Conservation (phyloP, 2,329 filamentous ascomycete species). For the Penicillium sp. region DNA sequence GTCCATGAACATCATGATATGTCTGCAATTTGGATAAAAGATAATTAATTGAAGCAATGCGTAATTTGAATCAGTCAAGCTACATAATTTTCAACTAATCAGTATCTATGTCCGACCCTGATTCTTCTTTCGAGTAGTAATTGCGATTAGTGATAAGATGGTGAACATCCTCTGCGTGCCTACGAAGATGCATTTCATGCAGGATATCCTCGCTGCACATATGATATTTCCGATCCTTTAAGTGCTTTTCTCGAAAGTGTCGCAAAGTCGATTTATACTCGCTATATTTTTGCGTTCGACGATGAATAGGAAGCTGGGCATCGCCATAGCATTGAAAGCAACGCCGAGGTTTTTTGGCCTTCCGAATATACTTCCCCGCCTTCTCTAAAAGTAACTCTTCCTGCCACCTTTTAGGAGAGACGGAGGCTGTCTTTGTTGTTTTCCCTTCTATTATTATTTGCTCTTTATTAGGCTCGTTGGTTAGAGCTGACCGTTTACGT, state of each 20-base stretch:
- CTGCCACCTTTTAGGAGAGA: neutral
- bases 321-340: constrained; percentile 18
- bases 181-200: constrained; percentile 20
- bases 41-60: too few relatives aligned
- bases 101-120: neutral
- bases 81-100: neutral
- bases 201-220: constrained; percentile 15
- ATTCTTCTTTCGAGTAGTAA: neutral
- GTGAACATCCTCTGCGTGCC: constrained; percentile 15
- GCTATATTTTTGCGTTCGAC: constrained; percentile 13
- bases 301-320: constrained; percentile 7
- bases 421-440: too few relatives aligned
- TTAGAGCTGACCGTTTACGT: too few relatives aligned
- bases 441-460: too few relatives aligned
- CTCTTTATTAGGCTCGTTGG: too few relatives aligned
- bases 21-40: too few relatives aligned
- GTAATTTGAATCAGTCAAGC: too few relatives aligned
- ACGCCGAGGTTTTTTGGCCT: constrained; percentile 12
- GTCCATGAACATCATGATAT: too few relatives aligned
- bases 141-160: constrained; percentile 4
- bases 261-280: constrained; percentile 16
- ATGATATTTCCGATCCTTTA: constrained; percentile 16
- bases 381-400: constrained; percentile 8
- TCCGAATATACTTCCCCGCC: constrained; percentile 10
- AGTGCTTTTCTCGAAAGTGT: constrained; percentile 17